phyloP scores from a whole-genome alignment of 495 filamentous ascomycete species.

The Neurospora sp. region DNA sequence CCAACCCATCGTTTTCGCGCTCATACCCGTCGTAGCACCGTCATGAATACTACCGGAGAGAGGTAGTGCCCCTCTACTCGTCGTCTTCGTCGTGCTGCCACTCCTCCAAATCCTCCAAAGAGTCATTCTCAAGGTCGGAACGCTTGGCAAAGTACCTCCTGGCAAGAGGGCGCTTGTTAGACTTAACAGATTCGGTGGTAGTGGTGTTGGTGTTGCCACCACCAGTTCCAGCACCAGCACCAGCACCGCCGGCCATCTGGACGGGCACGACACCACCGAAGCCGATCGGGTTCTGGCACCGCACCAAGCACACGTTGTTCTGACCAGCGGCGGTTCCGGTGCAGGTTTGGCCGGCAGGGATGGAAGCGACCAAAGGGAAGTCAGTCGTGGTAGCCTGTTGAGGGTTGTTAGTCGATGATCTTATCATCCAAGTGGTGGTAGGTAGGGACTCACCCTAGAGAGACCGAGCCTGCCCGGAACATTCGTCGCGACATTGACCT shows the following conservation, averaged over 20 bases:
- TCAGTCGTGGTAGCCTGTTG: conserved; percentile 26
- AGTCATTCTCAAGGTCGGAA: background rate
- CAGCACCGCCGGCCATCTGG: conserved; percentile 28
- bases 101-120: background rate
- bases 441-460: background rate
- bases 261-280: conserved; percentile 46
- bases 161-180: background rate
- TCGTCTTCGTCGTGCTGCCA: background rate
- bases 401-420: background rate
- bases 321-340: conserved; percentile 43
- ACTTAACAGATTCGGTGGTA: background rate
- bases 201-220: conserved; percentile 1
- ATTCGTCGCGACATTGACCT: conserved; percentile 28
- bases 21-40: background rate
- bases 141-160: background rate
- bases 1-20: background rate
- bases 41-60: background rate
- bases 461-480: conserved; percentile 19
- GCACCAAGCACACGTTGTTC: conserved; percentile 41
- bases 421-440: background rate
- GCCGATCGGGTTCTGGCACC: conserved; percentile 42
- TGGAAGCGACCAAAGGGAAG: conserved; percentile 33
- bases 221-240: conserved; percentile 1
- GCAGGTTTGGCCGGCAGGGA: conserved; percentile 38
- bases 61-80: background rate